These are phyloP conservation scores for Backusella morwellensis DNA, from an alignment of 192 early-diverging fungal species.

Conservation along the genomic window DNA sequence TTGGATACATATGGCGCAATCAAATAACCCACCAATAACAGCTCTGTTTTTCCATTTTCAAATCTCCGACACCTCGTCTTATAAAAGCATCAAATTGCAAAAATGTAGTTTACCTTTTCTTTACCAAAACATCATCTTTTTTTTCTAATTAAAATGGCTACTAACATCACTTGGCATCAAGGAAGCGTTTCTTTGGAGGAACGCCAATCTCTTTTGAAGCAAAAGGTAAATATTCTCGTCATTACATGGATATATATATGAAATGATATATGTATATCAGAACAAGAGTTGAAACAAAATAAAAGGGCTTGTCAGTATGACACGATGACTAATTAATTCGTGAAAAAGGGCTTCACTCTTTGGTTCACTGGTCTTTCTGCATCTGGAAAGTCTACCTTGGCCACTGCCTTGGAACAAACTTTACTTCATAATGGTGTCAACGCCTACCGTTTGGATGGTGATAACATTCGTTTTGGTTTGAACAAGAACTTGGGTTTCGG, in stretches of 20 bases:
- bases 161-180: conserved; percentile 92
- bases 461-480: conserved; percentile 96
- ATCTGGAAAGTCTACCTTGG: conserved; percentile 91
- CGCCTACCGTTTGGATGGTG: conserved; percentile 93
- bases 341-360: conserved; percentile 71
- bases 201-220: conserved; percentile 65
- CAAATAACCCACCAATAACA: conserved; percentile 11
- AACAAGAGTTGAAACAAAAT: neutral
- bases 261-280: neutral
- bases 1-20: conserved; percentile 14
- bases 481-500: conserved; percentile 95
- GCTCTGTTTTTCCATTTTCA: neutral
- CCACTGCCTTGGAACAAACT: conserved; percentile 86
- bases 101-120: neutral
- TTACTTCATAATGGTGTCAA: conserved; percentile 70
- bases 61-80: neutral
- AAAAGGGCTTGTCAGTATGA: neutral
- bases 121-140: neutral
- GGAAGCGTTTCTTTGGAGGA: conserved; percentile 74
- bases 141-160: conserved; percentile 37
- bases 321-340: neutral
- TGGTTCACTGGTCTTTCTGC: conserved; percentile 97
- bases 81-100: neutral
- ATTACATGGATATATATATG: neutral
- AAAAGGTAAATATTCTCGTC: conserved; percentile 46